Evolutionary conservation across 352 stramenopile species (phyloP), one percentile per base, ranked within the genome.

Genomic region (Globisporangium lucens): DNA sequence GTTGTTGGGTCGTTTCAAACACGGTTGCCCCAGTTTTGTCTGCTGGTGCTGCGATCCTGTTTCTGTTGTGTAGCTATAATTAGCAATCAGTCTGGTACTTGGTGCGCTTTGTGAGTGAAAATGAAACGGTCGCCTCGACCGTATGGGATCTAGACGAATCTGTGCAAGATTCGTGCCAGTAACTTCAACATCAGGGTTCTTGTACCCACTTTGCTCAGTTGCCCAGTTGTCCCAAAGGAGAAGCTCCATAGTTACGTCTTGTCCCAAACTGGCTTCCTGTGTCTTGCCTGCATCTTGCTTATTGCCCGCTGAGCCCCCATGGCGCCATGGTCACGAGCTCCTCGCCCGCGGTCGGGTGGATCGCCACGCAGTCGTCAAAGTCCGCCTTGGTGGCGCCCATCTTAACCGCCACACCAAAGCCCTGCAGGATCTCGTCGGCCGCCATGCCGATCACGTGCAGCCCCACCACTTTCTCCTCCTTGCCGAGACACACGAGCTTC

Each of bases 381-480:
- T 99, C 97, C 41, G 88, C 88, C 78, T 99, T 99, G 57, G 96
- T 99, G 6, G 95, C 96, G 53, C 95, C 96, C 93, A 99, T 99
- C 77, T 99, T 99, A 68, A 99, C 91, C 2, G 98, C 97, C 24
- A 99, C 95, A 60, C 89, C 98, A 74, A 99, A 99, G 64, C 97
- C 97, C 80, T 99, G 98, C 67, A 99, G 76, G 79, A 99, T 99
- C 85, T 99, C 97, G 77, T 99, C 97, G 6, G 91, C 92, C 17
- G 81, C 93, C 70, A 97, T 89, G 59, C 97, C 97, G 58, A 98
- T 96, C 53, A 99, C 79, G 76, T 99, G 98, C 7, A 99, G 77
- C 53, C 98, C 98, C 43, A 99, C 95, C 29, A 99, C 96, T 36
- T 87, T 89, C 75, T 99, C 93, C 0, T 96, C 72, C 29, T 84